Percentiles rank a stretch among this genome's conserved stretches.
Evolutionary conservation across 2,329 filamentous ascomycete genomes (phyloP).

Genomic region (Chrysoporthe cubensis): DNA sequence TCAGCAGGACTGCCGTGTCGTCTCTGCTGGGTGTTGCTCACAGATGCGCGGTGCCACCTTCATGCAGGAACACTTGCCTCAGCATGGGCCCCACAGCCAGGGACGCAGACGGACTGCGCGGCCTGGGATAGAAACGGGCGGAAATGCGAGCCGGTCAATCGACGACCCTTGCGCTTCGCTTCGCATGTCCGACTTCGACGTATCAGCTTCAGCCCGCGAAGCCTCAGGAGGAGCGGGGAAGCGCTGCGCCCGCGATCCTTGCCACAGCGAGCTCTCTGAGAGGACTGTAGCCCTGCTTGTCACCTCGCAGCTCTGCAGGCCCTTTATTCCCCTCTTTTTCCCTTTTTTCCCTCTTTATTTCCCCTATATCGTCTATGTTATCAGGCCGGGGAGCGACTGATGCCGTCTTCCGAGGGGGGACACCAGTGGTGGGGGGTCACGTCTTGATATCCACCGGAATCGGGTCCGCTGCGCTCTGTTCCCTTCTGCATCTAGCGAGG

Average conservation of each 20-base stretch:
- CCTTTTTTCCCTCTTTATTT: not conserved
- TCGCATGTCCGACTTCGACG: not conserved
- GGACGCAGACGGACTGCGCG: no score
- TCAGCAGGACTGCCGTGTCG: not conserved
- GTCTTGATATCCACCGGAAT: not conserved
- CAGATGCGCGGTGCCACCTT: not conserved
- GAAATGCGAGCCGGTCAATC: constrained; percentile 1
- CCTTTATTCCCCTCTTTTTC: not conserved
- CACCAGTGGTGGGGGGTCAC: not conserved
- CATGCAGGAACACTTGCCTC: not conserved
- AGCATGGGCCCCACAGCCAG: no score
- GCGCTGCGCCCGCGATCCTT: no score
- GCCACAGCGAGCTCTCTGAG: no score
- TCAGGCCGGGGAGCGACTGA: not conserved
- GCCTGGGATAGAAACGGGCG: not conserved
- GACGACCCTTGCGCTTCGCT: not conserved
- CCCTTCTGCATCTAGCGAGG: not conserved
- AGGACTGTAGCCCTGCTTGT: not conserved
- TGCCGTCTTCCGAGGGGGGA: not conserved
- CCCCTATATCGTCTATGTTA: not conserved
- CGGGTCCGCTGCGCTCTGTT: not conserved
- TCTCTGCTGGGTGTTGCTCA: not conserved
- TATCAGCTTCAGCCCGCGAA: not conserved
- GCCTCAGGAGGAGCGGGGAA: not conserved
- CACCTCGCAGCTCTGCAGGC: not conserved